Evolutionary conservation across 148 eudicot genomes (phyloP).

Genomic region (Limonium bicolor): DNA sequence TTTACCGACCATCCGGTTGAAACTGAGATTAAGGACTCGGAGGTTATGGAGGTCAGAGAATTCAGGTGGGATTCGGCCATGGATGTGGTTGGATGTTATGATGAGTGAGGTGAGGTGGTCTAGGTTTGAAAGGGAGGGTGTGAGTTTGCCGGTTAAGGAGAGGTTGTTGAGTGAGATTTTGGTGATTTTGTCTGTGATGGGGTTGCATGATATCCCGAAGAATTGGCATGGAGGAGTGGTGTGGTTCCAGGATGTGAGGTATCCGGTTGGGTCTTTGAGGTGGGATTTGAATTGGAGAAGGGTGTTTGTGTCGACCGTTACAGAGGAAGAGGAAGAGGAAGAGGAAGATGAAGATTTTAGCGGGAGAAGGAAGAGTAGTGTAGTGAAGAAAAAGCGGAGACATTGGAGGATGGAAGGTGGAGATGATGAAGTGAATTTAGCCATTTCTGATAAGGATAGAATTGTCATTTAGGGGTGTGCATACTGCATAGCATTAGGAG

Average conservation of each 20-base stretch:
- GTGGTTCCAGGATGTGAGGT: slow-evolving; percentile 53
- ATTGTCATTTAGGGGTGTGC: too few relatives aligned
- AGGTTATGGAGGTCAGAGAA: slow-evolving; percentile 33
- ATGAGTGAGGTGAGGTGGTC: slow-evolving; percentile 37
- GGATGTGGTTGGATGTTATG: slow-evolving; percentile 28
- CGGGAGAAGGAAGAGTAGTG: slow-evolving; percentile 13
- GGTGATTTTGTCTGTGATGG: slow-evolving; percentile 25
- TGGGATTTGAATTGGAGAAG: slow-evolving; percentile 68
- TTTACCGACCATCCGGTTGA: slow-evolving; percentile 47
- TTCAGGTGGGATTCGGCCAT: slow-evolving; percentile 38
- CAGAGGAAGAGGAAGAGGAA: too few relatives aligned
- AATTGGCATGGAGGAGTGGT: slow-evolving; percentile 47
- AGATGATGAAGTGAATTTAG: too few relatives aligned
- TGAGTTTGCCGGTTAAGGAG: slow-evolving; percentile 41
- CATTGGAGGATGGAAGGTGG: too few relatives aligned
- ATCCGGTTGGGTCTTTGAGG: slow-evolving; percentile 51
- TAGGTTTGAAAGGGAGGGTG: slow-evolving; percentile 44
- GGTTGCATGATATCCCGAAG: slow-evolving; percentile 56
- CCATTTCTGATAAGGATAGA: too few relatives aligned
- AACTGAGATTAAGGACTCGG: slow-evolving; percentile 48
- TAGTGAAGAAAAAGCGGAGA: background rate
- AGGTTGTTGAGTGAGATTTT: slow-evolving; percentile 41
- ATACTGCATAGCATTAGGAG: too few relatives aligned
- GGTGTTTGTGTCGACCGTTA: slow-evolving; percentile 30
- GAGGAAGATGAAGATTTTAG: too few relatives aligned